Evolutionary conservation across 352 stramenopile species (phyloP), one percentile per base, ranked within the genome.

Genomic region (Pythium myriotylum): DNA sequence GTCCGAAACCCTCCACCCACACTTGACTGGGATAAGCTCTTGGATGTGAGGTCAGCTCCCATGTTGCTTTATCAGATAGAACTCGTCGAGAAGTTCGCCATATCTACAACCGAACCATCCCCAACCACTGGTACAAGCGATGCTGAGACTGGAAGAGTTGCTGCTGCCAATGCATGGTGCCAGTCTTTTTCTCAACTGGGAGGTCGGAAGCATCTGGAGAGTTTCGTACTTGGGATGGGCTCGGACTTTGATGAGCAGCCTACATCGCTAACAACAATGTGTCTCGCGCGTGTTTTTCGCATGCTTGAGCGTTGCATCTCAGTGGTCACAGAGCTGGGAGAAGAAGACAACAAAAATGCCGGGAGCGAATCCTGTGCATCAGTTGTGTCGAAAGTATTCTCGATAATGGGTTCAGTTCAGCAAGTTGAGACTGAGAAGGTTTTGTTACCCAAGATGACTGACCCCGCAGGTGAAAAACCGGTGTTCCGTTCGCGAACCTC

Each of bases 281-380:
- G 80, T 27, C 61, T 91, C 35, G 76, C 80, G 1, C 89, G 87
- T 22, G 54, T 93, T 33, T 65, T 91, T n/a, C 84, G 89, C 24
- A 52, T 93, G 22, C 63, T 93, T 35, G 76, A 78, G 6, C 82
- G 90, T 73, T 90, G 90, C 39, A 70, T 89, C 20, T 37, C 87
- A 24, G 68, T 91, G 2, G 73, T 86, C 50, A 10, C 10, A 10
- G 29, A 35, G 29, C 29, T 35, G 29, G 29, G 10, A 35, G 5
- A 23, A 55, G 26, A 20, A 48, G 10, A 13, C 48, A 70, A 61
- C 13, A 68, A 74, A 52, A 48, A 75, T 41, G 39, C 54, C 27
- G 24, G 19, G 3, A 26, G 54, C 10, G 42, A 17, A 16, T 46
- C 19, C 33, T 55, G 48, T 16, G 33, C 39, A n/a, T 55, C 45